phyloP scores from a whole-genome alignment of 495 filamentous ascomycete species.

The Letharia columbiana region DNA sequence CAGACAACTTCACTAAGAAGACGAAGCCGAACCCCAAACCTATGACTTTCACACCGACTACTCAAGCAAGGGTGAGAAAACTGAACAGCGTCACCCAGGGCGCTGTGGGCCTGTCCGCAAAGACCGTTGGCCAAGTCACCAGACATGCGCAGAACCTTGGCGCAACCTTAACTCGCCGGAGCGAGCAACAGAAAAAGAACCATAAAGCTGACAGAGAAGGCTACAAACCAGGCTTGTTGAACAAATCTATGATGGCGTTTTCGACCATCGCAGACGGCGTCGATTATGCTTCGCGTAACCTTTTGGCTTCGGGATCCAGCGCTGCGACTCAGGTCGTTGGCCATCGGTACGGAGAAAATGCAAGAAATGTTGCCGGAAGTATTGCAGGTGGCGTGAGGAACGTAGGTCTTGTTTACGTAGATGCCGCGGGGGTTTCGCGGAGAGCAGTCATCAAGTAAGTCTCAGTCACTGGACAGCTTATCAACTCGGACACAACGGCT shows the following conservation, averaged over 20 bases:
- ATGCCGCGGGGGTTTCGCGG: constrained; percentile 83
- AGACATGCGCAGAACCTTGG: constrained; percentile 82
- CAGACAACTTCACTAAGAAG: constrained; percentile 72
- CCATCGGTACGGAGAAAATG: constrained; percentile 79
- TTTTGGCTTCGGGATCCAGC: constrained; percentile 61
- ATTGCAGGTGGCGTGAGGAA: constrained; percentile 86
- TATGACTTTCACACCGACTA: constrained; percentile 77
- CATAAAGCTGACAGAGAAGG: constrained; percentile 56
- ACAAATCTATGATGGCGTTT: constrained; percentile 94
- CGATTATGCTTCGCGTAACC: constrained; percentile 67
- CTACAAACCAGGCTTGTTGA: constrained; percentile 84
- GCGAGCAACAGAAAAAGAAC: constrained; percentile 44
- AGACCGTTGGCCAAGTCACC: constrained; percentile 75
- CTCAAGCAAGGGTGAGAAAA: constrained; percentile 76
- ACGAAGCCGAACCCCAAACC: constrained; percentile 68
- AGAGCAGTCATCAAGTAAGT: constrained; percentile 73
- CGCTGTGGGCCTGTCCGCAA: constrained; percentile 70
- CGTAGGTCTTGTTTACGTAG: constrained; percentile 95
- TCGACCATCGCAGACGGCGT: constrained; percentile 91
- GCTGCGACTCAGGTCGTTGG: constrained; percentile 74
- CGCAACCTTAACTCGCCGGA: constrained; percentile 58
- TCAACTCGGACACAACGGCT: not conserved
- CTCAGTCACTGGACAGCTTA: not conserved
- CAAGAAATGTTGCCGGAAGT: constrained; percentile 60
- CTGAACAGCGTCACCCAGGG: constrained; percentile 70